Evolutionary conservation across 2,329 filamentous ascomycete genomes (phyloP), one percentile per base, ranked within the genome.

Genomic region (Leptographium galeiforme): DNA sequence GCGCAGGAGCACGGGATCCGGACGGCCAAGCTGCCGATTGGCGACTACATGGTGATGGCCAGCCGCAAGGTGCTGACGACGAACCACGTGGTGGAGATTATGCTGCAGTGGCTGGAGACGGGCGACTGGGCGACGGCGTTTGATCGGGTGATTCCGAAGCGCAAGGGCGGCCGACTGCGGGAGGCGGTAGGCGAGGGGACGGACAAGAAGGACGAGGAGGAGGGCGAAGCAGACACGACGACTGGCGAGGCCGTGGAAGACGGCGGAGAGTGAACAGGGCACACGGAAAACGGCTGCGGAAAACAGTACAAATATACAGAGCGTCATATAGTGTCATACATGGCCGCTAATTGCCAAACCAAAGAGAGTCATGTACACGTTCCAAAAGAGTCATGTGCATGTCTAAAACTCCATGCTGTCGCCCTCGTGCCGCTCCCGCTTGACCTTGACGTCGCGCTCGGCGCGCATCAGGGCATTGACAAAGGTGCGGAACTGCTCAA

Each of bases 21-120:
- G 58, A 97, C 93, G 0, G 93, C 91, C 2, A 90, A 89, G 65
- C 68, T 98, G 53, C 93, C 93, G 0, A 97, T 98, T 61, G 89
- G 89, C n/a, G 84, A 97, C 57, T 97, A 88, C 67, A 84, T 98
- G 74, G 78, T 89, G 58, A 94, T 98, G 87, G 78, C 84, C 53
- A 90, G 85, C 61, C 81, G 93, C 36, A 81, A 85, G 61, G 87
- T 98, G 6, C 72, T 98, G 54, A 84, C 91, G 4, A 96, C 91
- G 8, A 98, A 97, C 64, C 93, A 98, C 63, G 93, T 98, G 1
- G 80, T 93, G 48, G 91, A 97, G 69, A 97, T 98, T 57, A 95
- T 98, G 88, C 71, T 95, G 47, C 83, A 82, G 59, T 98, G 90
- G 89, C 68, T 98, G 53, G 89, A 96, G 67, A 81, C 80, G 49